Evolutionary conservation across 345 rosid genomes (phyloP), one percentile per base, ranked within the genome.

Genomic region (Rhodamnia rubescens): DNA sequence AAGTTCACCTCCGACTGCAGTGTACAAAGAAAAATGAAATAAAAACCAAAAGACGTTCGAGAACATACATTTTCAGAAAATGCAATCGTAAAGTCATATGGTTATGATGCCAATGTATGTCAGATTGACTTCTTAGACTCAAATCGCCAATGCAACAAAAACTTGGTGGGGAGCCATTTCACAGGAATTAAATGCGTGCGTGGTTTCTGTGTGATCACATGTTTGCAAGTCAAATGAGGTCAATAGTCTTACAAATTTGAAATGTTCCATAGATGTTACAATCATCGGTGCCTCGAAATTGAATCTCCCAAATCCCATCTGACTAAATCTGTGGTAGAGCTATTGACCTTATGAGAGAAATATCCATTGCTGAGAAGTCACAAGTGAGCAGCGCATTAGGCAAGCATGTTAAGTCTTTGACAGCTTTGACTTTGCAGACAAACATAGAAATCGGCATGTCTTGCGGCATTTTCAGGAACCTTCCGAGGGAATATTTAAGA

Each of bases 1-100:
- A 95, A 95, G 88, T 92, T 92, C 56, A 96, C 93, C 90, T 95
- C 96, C 13, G 95, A 93, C 99, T 96, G 95, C 86, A 89, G 32
- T 42, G 40, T 20, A 32, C 55, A 84, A 58, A 59, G 29, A 40
- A 49, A 24, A 42, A 10, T 56, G 56, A 58, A 84, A 59, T 57
- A 54, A 49, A 21, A 8, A 40, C 85, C 9, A 11, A 59, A 58
- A 58, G 20, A 83, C 27, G 18, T 42, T 40, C 27, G 29, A 56
- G 36, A 16, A 47, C 29, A 6, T 56, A 54, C 20, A 83, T 10
- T 26, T 42, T 22, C 14, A 57, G 50, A 55, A 47, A 5, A 54
- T 52, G 36, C 32, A 53, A 82, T 16, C 22, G 32, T 47, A 10
- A 29, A 51, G 59, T 7, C 58, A 53, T 21, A 44, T 12, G 56